Evolutionary conservation across 345 rosid genomes (phyloP).

Genomic region (Conringia planisiliqua): DNA sequence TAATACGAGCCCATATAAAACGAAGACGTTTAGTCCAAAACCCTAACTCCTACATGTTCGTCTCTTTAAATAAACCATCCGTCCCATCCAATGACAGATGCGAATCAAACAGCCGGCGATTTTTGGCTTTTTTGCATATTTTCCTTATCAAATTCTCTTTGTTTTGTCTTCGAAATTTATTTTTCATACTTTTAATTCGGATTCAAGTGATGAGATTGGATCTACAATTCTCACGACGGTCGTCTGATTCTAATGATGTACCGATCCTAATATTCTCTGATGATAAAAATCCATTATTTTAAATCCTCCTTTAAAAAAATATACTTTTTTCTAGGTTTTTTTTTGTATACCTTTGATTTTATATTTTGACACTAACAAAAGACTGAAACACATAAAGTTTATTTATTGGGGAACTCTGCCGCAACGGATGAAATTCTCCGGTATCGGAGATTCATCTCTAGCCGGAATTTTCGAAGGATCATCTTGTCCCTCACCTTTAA

Average conservation of each 20-base stretch:
- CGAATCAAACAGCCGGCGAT: not conserved
- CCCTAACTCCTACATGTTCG: not conserved
- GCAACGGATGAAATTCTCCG: constrained; percentile 55
- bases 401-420: constrained; percentile 34
- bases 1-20: not conserved
- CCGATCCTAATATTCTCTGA: constrained; percentile 17
- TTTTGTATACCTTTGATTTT: not conserved
- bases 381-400: not conserved
- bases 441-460: constrained; percentile 52
- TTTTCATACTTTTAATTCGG: too few species aligned
- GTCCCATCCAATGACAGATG: not conserved
- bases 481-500: constrained; percentile 59
- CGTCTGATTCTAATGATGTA: constrained; percentile 25
- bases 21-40: not conserved
- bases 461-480: constrained; percentile 36
- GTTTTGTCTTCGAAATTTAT: not conserved
- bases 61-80: not conserved
- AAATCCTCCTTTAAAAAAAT: not conserved
- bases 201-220: constrained; percentile 24
- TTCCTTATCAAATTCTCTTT: not conserved
- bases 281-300: not conserved
- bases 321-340: not conserved
- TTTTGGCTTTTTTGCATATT: not conserved
- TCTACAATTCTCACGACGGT: constrained; percentile 23
- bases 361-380: not conserved